Percentiles rank a stretch among this genome's conserved stretches.
Conservation (phyloP, 2,329 filamentous ascomycete species). For the Phialocephala subalpina region DNA sequence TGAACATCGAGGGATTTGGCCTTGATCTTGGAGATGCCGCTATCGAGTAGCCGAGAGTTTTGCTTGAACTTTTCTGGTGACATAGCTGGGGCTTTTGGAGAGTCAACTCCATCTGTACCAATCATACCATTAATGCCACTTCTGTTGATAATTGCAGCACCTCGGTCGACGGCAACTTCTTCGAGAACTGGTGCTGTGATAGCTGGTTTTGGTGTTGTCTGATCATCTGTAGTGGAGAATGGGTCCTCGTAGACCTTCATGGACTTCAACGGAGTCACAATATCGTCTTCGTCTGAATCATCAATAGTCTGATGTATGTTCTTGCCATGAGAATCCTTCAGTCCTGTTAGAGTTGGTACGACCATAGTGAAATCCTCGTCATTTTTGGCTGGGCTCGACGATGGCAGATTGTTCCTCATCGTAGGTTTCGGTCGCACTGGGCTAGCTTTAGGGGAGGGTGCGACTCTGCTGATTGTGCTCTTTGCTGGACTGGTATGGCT, state of each 20-base stretch:
- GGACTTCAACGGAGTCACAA: conserved; percentile 39
- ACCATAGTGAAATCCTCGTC: conserved; percentile 63
- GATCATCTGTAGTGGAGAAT: conserved; percentile 55
- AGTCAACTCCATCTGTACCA: conserved; percentile 23
- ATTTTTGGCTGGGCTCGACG: conserved; percentile 52
- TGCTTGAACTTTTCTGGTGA: conserved; percentile 64
- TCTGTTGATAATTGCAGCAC: conserved; percentile 38
- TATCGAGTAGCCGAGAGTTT: conserved; percentile 71
- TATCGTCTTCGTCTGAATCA: conserved; percentile 48
- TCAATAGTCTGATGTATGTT: conserved; percentile 47
- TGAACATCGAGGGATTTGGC: conserved; percentile 79
- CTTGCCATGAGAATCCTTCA: conserved; percentile 42
- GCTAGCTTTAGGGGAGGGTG: conserved; percentile 26
- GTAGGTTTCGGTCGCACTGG: conserved; percentile 33
- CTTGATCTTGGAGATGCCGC: conserved; percentile 77
- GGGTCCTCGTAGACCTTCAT: conserved; percentile 69
- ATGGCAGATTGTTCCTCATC: conserved; percentile 26
- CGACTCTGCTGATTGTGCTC: conserved; percentile 36
- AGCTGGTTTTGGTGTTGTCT: conserved; percentile 54
- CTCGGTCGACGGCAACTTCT: conserved; percentile 68
- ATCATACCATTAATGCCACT: conserved; percentile 28
- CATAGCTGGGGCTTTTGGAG: conserved; percentile 33
- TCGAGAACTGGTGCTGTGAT: conserved; percentile 61
- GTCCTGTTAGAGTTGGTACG: conserved; percentile 54
- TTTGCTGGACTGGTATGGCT: conserved; percentile 53